Evolutionary conservation across 805 yeast genomes (phyloP).

Genomic region (Candida gorgasii): DNA sequence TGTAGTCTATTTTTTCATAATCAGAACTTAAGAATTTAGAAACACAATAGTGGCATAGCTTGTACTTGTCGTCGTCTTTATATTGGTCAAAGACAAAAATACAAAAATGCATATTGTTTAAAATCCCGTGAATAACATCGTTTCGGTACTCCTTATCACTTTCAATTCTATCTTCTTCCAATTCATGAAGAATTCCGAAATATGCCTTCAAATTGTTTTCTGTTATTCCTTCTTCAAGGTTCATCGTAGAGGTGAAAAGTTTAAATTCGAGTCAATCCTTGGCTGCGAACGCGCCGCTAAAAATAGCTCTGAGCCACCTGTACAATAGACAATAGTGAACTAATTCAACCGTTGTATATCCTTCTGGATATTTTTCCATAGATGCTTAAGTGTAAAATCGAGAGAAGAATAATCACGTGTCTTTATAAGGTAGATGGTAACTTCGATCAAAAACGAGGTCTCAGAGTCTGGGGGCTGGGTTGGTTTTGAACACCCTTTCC

Average conservation of each 20-base stretch:
- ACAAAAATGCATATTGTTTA: not conserved
- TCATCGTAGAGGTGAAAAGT: too few relatives aligned
- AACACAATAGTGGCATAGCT: not conserved
- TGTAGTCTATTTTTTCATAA: not conserved
- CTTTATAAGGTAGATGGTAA: too few relatives aligned
- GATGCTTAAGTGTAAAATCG: too few relatives aligned
- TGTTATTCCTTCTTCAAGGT: not conserved
- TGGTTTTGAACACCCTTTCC: too few relatives aligned
- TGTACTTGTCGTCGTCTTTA: not conserved
- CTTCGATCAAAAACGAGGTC: too few relatives aligned
- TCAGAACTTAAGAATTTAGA: not conserved
- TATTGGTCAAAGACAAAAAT: not conserved
- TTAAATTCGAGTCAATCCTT: too few relatives aligned
- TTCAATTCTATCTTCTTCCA: not conserved
- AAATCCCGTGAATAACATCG: slow-evolving; percentile 2
- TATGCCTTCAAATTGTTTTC: slow-evolving; percentile 1
- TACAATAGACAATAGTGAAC: too few relatives aligned
- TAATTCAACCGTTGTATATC: too few relatives aligned
- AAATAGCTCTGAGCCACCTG: too few relatives aligned
- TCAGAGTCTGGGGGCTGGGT: not conserved
- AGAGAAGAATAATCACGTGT: too few relatives aligned
- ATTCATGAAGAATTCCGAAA: slow-evolving; percentile 1
- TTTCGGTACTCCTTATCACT: not conserved
- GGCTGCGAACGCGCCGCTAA: too few relatives aligned
- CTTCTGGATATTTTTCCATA: too few relatives aligned